A percentile compares a stretch with the other conserved stretches of the same genome.
phyloP scores from a whole-genome alignment of 371 early-diverging fungal species.

The Circinella minor region DNA sequence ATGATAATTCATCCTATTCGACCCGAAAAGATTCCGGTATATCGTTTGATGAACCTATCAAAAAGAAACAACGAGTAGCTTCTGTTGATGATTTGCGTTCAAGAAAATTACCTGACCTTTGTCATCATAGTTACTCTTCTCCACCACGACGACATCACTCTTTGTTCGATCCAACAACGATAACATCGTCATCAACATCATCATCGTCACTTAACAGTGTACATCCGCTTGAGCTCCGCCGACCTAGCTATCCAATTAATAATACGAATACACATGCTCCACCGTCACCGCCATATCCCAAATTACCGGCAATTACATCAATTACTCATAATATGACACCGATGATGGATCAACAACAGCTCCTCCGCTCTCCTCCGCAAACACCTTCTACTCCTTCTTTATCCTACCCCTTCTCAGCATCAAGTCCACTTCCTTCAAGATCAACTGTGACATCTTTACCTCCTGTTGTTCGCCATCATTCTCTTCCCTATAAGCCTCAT shows the following conservation, averaged over 20 bases:
- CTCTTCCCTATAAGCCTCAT: background rate
- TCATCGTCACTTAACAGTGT: background rate
- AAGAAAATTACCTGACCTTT: constrained; percentile 36
- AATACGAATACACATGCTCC: constrained; percentile 3
- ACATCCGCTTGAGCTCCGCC: constrained; percentile 33
- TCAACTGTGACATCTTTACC: background rate
- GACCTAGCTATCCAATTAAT: constrained; percentile 18
- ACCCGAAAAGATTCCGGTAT: constrained; percentile 46
- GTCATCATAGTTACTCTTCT: constrained; percentile 5
- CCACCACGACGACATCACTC: constrained; percentile 19
- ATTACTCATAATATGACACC: constrained; percentile 23
- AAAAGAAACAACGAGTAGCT: constrained; percentile 43
- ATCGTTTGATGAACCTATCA: constrained; percentile 29
- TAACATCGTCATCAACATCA: background rate
- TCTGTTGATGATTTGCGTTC: constrained; percentile 24
- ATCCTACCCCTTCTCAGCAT: constrained; percentile 8
- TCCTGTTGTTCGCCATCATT: background rate
- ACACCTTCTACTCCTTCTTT: constrained; percentile 11
- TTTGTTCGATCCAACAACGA: constrained; percentile 13
- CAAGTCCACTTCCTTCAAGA: background rate
- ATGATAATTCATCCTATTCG: constrained; percentile 15
- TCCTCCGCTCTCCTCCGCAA: constrained; percentile 28
- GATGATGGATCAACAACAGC: constrained; percentile 18
- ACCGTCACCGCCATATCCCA: constrained; percentile 15
- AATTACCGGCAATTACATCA: constrained; percentile 27